Evolutionary conservation across 1,284 basidiomycete species (phyloP), one percentile per base, ranked within the genome.

Genomic region (Moesziomyces sp.): DNA sequence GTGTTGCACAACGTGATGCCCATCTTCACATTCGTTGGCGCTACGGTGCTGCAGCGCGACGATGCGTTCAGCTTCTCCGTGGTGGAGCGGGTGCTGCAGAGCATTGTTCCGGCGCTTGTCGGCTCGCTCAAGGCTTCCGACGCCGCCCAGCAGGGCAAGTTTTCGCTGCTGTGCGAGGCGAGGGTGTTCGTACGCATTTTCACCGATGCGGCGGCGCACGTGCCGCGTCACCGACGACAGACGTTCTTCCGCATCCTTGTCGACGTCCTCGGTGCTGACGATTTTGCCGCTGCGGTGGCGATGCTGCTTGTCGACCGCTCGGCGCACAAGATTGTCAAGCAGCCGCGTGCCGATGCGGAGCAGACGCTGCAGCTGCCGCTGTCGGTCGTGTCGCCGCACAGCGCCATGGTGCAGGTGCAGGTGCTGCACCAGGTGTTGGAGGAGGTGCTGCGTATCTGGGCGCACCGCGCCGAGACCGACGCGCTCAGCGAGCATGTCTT

Each of bases 21-120:
- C 7, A 91, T 99, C 60, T 98, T 99, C 86, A 98, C 96, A 0
- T 99, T 98, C 86, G 97, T 99, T 91, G 96, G 97, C 28, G 92
- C 93, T 9, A 94, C 94, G 64, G 91, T 98, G 23, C 91, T 99
- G 86, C 94, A 97, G 84, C 89, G 95, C 47, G 97, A 99, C 81
- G 97, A 99, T 83, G 89, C 92, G 0, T 96, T 95, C 85, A 96
- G 92, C 82, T 95, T 97, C 86, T 89, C 90, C 30, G 94, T 99
- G 5, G 93, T 99, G 13, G 94, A 97, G 83, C 93, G 92, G 92
- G 97, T 95, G 1, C 90, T 98, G 58, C 91, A 94, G 71, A 92
- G 89, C 80, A 95, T 98, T 60, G 91, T 98, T 1, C 96, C 97
- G 0, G 92, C 97, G 40, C 92, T 98, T 89, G 90, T 91, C 18